These are phyloP conservation scores for Cordyceps tenuipes DNA, from an alignment of 2,329 filamentous ascomycete species.

Conservation along the genomic window DNA sequence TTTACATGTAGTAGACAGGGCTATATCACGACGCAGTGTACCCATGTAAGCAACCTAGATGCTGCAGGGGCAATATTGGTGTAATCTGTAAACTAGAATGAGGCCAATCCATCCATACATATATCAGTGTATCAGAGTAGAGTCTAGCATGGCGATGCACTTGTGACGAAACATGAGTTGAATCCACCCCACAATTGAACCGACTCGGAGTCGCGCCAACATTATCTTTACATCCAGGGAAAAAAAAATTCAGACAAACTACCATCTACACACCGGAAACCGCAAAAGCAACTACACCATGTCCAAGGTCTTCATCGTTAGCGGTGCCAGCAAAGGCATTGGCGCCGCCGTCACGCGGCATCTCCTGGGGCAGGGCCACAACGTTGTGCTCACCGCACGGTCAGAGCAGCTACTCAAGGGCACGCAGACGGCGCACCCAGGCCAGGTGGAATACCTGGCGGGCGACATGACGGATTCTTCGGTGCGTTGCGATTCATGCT, in stretches of 20 bases:
- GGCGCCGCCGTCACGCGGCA: constrained; percentile 47
- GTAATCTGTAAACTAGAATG: too few species aligned
- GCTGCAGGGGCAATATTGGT: too few species aligned
- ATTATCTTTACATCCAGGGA: not conserved
- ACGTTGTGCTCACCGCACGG: constrained; percentile 51
- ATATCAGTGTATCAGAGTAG: not conserved
- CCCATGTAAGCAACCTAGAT: too few species aligned
- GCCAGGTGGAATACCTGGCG: constrained; percentile 46
- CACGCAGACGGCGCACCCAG: constrained; percentile 42
- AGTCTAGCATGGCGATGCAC: not conserved
- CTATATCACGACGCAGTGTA: too few species aligned
- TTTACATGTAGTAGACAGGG: too few species aligned
- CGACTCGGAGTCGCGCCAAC: not conserved
- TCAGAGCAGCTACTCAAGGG: constrained; percentile 39
- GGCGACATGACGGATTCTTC: constrained; percentile 47
- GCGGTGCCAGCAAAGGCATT: constrained; percentile 56
- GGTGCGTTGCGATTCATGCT: constrained; percentile 24
- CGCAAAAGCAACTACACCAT: constrained; percentile 12
- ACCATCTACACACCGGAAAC: not conserved
- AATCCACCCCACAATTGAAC: not conserved
- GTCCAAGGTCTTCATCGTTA: constrained; percentile 63
- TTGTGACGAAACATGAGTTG: not conserved
- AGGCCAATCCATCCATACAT: too few species aligned
- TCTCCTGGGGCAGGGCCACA: constrained; percentile 46
- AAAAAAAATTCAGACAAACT: not conserved